Percentiles rank a stretch among this genome's conserved stretches.
Conservation (phyloP, 768 basidiomycete genomes). For the Amanita exitialis region DNA sequence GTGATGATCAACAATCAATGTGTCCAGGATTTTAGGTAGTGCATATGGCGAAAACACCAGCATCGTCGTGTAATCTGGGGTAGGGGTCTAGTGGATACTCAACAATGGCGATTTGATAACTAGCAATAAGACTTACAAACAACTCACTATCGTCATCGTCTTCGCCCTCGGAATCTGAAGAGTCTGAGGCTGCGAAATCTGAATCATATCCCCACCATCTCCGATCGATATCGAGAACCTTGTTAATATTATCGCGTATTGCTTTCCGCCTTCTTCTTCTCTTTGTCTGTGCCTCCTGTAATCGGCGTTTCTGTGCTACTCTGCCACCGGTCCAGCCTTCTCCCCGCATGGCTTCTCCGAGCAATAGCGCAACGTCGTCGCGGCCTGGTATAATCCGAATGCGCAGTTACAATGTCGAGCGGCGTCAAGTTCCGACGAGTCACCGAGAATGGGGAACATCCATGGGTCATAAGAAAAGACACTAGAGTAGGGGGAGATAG, state of each 20-base stretch:
- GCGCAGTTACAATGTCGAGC: constrained; percentile 82
- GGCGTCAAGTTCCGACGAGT: constrained; percentile 79
- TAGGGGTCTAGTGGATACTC: constrained; percentile 48
- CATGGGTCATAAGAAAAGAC: constrained; percentile 87
- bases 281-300: constrained; percentile 47
- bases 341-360: constrained; percentile 83
- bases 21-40: constrained; percentile 70
- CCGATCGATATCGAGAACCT: constrained; percentile 42
- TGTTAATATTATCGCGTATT: constrained; percentile 49
- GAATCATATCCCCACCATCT: constrained; percentile 58
- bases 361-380: constrained; percentile 75
- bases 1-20: constrained; percentile 68
- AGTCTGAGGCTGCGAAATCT: constrained; percentile 30
- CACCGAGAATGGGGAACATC: constrained; percentile 70
- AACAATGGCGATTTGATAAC: constrained; percentile 6
- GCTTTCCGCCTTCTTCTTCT: constrained; percentile 41
- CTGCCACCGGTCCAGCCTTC: constrained; percentile 75
- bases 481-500: constrained; percentile 85
- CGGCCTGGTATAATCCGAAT: constrained; percentile 74
- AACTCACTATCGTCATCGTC: constrained; percentile 40
- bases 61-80: constrained; percentile 74
- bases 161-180: constrained; percentile 29
- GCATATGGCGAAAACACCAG: constrained; percentile 84
- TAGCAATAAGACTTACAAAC: constrained; percentile 26
- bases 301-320: constrained; percentile 58